Percentiles rank a stretch among this genome's conserved stretches.
Conservation (phyloP, 2,329 filamentous ascomycete species). For the Colletotrichum euphorbiae region DNA sequence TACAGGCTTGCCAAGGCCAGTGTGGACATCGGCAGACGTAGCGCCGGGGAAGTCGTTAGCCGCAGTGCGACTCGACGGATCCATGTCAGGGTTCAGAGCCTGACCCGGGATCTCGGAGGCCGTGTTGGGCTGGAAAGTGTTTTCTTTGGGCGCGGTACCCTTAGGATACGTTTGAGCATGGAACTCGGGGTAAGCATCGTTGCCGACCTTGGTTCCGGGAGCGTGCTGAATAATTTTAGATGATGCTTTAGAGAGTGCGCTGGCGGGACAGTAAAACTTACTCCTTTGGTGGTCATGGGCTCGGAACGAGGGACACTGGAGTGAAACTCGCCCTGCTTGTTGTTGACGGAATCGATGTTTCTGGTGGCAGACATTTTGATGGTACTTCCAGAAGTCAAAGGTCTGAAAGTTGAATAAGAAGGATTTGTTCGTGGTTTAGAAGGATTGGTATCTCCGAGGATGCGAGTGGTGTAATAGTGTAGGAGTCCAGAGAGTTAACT, state of each 20-base stretch:
- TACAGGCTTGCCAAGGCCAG: slow-evolving; percentile 56
- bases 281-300: slow-evolving; percentile 65
- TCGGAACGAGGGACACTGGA: slow-evolving; percentile 61
- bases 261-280: slow-evolving; percentile 51
- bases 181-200: slow-evolving; percentile 72
- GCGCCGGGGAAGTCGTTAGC: slow-evolving; percentile 56
- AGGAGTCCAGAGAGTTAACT: background rate
- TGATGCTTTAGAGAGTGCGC: background rate
- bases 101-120: slow-evolving; percentile 51
- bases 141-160: slow-evolving; percentile 69
- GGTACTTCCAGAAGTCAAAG: no score
- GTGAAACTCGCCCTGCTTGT: slow-evolving; percentile 67
- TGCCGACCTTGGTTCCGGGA: slow-evolving; percentile 69
- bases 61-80: slow-evolving; percentile 44
- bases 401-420: background rate
- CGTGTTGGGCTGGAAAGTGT: slow-evolving; percentile 55
- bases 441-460: background rate
- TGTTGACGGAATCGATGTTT: slow-evolving; percentile 64
- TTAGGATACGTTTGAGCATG: slow-evolving; percentile 68
- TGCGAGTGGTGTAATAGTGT: background rate
- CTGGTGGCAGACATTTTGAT: slow-evolving; percentile 54
- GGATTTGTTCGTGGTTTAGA: background rate
- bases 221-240: slow-evolving; percentile 65
- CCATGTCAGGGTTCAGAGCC: slow-evolving; percentile 45
- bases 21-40: slow-evolving; percentile 58